Base-by-base conservation (phyloP, 768 basidiomycete genomes). In the Tylopilus subfusipes region DNA sequence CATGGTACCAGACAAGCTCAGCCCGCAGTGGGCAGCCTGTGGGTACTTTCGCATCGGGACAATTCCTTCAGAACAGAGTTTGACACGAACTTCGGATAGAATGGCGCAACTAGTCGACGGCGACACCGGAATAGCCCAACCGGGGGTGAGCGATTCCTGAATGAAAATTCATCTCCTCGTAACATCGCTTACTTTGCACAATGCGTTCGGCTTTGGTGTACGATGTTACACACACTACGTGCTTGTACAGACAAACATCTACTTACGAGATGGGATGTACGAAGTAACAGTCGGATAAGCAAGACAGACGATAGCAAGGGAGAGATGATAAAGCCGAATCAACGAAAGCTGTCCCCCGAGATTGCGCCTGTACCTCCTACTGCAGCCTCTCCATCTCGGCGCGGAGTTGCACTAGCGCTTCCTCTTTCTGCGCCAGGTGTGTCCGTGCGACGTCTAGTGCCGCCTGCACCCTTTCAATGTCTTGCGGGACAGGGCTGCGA, bases 391-490 rank as follows among this genome's bases (percentile, higher is more conserved):
- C 58, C 64, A 66, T 55, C 34, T 72, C 63, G 2, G 29, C 24
- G 12, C 54, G 67, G n/a, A 70, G 59, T 13, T 57, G 53, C 18
- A 24, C 50, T 9, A 71, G 46, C 8, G 52, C 51, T 21, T 53
- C 55, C 42, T 70, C 64, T 24, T 68, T 70, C 51, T 63, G 48
- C 5, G 53, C 46, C 11, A 70, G 50, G 27, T 58, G 63, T 2
- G 51, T 49, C 25, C 55, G 59, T 14, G 67, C 69, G 7, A 50
- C 56, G 24, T 60, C 61, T 5, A 70, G 54, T 9, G 50, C 61
- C 5, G 31, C 60, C 27, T 64, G 63, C 24, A 68, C 57, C 34
- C 42, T 56, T n/a, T 54, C 53, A n/a, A 68, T 50, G 5, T 68
- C 64, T 33, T 57, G 57, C 7, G 48, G 21, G 21, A 30, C 36